A percentile compares a stretch with the other conserved stretches of the same genome.
Conservation (phyloP, 306 rosid genomes). For the Styphnolobium japonicum region DNA sequence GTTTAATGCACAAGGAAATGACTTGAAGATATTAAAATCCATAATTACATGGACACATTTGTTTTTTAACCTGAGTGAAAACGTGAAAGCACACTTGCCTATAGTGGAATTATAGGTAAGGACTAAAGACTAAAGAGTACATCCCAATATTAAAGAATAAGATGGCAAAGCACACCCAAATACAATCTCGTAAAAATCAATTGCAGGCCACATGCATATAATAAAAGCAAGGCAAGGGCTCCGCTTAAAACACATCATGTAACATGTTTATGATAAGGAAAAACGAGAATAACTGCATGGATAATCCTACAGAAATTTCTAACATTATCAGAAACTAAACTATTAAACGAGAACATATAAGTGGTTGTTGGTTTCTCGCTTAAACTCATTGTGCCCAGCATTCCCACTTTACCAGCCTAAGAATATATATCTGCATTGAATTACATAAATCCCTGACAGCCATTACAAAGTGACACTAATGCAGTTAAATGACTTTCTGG, state of each 20-base stretch:
- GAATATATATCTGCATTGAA: neutral
- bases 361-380: neutral
- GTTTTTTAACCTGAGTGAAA: neutral
- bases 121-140: no score
- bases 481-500: neutral
- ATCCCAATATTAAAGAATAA: neutral
- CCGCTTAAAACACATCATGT: neutral
- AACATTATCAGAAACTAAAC: neutral
- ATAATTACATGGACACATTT: neutral
- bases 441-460: neutral
- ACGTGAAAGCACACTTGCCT: neutral
- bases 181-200: neutral
- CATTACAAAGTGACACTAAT: neutral
- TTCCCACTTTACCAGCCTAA: neutral
- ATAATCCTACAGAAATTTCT: neutral
- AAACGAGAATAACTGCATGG: neutral
- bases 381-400: neutral
- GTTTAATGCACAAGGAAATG: slow-evolving; percentile 11
- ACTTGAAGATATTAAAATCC: slow-evolving; percentile 15
- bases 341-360: neutral
- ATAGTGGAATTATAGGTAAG: neutral
- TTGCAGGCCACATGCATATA: neutral
- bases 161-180: neutral
- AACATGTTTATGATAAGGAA: neutral
- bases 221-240: neutral